Conservation (phyloP, 306 rosid genomes). For the Quercus gilva region DNA sequence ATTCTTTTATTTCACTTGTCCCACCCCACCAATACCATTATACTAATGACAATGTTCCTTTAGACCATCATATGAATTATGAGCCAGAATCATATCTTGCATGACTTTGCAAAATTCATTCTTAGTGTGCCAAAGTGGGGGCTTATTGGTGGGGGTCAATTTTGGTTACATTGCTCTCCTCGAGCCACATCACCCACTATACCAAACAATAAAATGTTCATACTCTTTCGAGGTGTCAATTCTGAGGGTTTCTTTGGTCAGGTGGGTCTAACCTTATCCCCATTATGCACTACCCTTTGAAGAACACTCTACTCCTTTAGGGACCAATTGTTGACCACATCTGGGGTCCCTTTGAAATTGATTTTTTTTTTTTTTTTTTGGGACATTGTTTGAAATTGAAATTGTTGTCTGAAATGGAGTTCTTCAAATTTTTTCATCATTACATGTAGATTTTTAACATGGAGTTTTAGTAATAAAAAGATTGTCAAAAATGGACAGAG, state of each 20-base stretch:
- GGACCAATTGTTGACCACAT: constrained; percentile 20
- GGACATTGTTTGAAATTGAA: no score
- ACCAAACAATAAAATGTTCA: constrained; percentile 21
- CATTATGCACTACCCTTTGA: constrained; percentile 8
- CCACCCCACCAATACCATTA: constrained; percentile 13
- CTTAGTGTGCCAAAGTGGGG: constrained; percentile 8
- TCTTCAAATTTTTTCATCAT: no score
- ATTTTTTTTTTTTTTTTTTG: no score
- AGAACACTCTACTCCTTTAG: background rate
- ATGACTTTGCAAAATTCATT: constrained; percentile 14
- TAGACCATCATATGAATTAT: background rate
- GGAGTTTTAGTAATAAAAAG: no score
- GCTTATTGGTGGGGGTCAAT: constrained; percentile 7
- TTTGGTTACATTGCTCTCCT: constrained; percentile 7
- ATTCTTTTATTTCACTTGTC: background rate
- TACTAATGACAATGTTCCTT: constrained; percentile 12
- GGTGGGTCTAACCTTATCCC: constrained; percentile 31
- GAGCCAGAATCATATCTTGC: constrained; percentile 17
- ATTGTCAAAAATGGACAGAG: no score
- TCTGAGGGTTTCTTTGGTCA: constrained; percentile 15
- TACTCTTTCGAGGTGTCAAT: constrained; percentile 27
- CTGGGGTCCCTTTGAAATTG: background rate
- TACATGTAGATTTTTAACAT: no score
- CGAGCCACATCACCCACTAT: constrained; percentile 44
- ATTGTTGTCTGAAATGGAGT: no score